Base-by-base conservation (phyloP, 352 stramenopile genomes). In the Phytophthora crassamura region DNA sequence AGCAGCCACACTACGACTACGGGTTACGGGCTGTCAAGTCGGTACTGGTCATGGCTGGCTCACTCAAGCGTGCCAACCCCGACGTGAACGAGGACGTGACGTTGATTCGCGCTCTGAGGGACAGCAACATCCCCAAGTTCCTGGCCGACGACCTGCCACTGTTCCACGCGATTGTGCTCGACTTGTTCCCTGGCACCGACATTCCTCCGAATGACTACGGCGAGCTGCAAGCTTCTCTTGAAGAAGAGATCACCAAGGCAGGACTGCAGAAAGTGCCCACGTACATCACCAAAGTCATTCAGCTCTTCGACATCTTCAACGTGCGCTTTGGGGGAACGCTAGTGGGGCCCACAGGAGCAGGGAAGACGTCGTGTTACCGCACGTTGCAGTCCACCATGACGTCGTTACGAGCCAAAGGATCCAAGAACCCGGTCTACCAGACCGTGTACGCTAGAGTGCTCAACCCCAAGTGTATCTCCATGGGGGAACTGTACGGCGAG, bases 51-150 rank as follows among this genome's bases (percentile, higher is more conserved):
- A 97, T 98, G 83, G 94, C 94, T 22, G 94, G 94, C 1, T 77
- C 84, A 1, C 78, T 98, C 22, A 98, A 98, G 57, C 81, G 94
- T 15, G 78, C 79, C 6, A 83, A 89, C 38, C 82, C 84, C 1
- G 69, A 77, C 3, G 64, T 89, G 20, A 87, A 94, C 38, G 92
- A 98, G 56, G 84, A 97, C 39, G 81, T 97, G 39, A 91, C 97
- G 6, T 84, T 98, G 42, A 93, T 98, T 18, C 76, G 89, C 4
- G 91, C 91, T 7, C 54, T 98, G 7, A 65, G 87, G 7, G 93
- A 98, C 59, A 98, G 97, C 61, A 98, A 98, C 69, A 80, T 98
- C 53, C 93, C 95, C 1, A 98, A 98, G 67, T 98, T 98, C 72
- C 80, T 97, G 25, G 89, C 88, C 4, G 90, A 97, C 36, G 94